Evolutionary conservation across 2,329 filamentous ascomycete genomes (phyloP), one percentile per base, ranked within the genome.

Genomic region (Rachicladosporium sp.): DNA sequence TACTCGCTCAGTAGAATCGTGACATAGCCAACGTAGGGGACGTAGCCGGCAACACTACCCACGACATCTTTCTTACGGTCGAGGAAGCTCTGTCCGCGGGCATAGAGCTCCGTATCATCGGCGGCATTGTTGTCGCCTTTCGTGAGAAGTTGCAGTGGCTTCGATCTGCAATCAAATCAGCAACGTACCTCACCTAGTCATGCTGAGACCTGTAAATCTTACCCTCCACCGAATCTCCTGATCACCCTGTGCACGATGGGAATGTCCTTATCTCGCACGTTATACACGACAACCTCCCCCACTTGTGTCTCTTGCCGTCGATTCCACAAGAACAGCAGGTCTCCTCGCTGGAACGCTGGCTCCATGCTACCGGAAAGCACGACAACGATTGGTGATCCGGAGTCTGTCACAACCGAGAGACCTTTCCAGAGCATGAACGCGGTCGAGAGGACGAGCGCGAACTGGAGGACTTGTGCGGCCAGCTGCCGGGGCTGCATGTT

Each of bases 51-150:
- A 5, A 96, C 91, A 50, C 83, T 93, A 34, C 91, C 91, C 42
- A 98, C 85, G 41, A 98, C 88, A 57, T 96, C 89, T 57, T 82
- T 74, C 27, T 44, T 43, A 43, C 91, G 76, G 58, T 82, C 79
- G 33, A 98, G 71, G 59, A 85, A 93, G 56, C 84, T 83, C 65
- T 98, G 89, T 11, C 82, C 85, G 31, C 70, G 69, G 2, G 91
- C 88, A 60, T 94, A 94, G 11, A 82, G 73, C 58, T 95, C 88
- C 10, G 86, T 93, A 60, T 98, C 91, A 61, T 96, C 89, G 32
- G 85, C 83, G 5, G 77, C 64, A 60, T 98, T 98, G 70, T 96
- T 98, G 66, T 98, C 91, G 50, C 91, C 91, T 66, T 98, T 98
- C 29, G 91, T 98, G 41, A 98, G 74, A 12, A 98, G 75, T 56